Conservation (phyloP, 2,329 filamentous ascomycete species). For the Bipolaris sorokiniana region DNA sequence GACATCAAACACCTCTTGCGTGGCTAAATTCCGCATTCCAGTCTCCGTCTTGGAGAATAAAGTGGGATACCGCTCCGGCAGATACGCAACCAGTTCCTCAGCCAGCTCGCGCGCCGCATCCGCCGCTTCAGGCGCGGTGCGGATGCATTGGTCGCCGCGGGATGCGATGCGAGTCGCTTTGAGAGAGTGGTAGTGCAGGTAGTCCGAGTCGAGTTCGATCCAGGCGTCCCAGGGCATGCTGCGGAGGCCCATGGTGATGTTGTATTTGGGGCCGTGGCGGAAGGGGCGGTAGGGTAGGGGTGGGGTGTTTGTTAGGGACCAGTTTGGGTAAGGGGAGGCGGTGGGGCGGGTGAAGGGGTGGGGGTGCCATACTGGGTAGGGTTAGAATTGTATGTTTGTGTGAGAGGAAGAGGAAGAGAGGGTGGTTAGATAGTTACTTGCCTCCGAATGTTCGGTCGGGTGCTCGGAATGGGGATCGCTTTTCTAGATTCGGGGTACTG, state of each 20-base stretch:
- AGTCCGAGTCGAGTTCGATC: slow-evolving; percentile 87
- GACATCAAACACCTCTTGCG: slow-evolving; percentile 74
- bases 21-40: slow-evolving; percentile 70
- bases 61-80: slow-evolving; percentile 75
- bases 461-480: slow-evolving; percentile 47
- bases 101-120: slow-evolving; percentile 77
- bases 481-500: slow-evolving; percentile 56
- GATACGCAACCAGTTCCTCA: slow-evolving; percentile 72
- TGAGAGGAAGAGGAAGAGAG: background rate
- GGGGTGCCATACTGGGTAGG: slow-evolving; percentile 7
- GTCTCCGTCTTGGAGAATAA: slow-evolving; percentile 65
- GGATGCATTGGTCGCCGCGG: slow-evolving; percentile 70
- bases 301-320: slow-evolving; percentile 71
- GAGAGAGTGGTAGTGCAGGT: slow-evolving; percentile 71
- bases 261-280: slow-evolving; percentile 76
- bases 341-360: slow-evolving; percentile 63
- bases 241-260: slow-evolving; percentile 79
- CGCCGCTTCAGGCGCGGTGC: slow-evolving; percentile 72
- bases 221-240: slow-evolving; percentile 73
- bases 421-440: slow-evolving; percentile 35
- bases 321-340: slow-evolving; percentile 68
- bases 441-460: slow-evolving; percentile 55
- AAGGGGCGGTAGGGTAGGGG: slow-evolving; percentile 81
- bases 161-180: slow-evolving; percentile 72
- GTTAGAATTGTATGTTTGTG: background rate